phyloP scores from a whole-genome alignment of 768 basidiomycete genomes.

The Suillus paluster region DNA sequence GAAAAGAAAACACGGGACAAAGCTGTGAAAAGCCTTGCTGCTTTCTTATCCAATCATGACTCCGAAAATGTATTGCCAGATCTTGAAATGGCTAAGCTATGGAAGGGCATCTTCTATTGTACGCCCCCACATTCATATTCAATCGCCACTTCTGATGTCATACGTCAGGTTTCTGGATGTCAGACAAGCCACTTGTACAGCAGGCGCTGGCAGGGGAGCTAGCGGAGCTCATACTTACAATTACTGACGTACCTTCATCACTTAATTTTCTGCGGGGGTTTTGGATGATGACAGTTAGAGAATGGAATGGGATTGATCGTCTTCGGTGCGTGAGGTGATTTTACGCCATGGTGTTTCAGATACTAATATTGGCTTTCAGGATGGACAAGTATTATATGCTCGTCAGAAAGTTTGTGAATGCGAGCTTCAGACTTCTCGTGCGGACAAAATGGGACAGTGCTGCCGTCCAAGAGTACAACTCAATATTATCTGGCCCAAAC shows the following conservation, averaged over 20 bases:
- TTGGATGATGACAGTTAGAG: slow-evolving; percentile 87
- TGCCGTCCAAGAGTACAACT: slow-evolving; percentile 63
- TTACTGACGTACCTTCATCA: slow-evolving; percentile 59
- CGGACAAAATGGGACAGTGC: slow-evolving; percentile 67
- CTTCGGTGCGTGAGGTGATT: slow-evolving; percentile 61
- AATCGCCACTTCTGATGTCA: slow-evolving; percentile 9
- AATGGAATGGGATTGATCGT: slow-evolving; percentile 94
- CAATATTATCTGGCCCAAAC: slow-evolving; percentile 64
- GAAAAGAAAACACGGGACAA: slow-evolving; percentile 94
- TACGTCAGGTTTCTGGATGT: slow-evolving; percentile 95
- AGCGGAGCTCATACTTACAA: slow-evolving; percentile 77
- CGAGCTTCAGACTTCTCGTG: slow-evolving; percentile 79
- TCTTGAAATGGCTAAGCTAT: slow-evolving; percentile 86
- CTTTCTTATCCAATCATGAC: slow-evolving; percentile 79
- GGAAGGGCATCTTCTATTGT: slow-evolving; percentile 99
- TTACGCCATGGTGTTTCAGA: neutral
- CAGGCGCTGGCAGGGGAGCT: slow-evolving; percentile 88
- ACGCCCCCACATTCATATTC: slow-evolving; percentile 25
- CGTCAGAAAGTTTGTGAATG: slow-evolving; percentile 85
- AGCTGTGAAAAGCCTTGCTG: slow-evolving; percentile 78
- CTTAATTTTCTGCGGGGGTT: slow-evolving; percentile 85
- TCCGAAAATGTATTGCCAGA: slow-evolving; percentile 62
- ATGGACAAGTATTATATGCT: slow-evolving; percentile 99
- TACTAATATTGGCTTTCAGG: slow-evolving; percentile 44
- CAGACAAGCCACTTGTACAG: slow-evolving; percentile 96